Conservation (phyloP, 2,329 filamentous ascomycete species). For the Calonectria hongkongensis region DNA sequence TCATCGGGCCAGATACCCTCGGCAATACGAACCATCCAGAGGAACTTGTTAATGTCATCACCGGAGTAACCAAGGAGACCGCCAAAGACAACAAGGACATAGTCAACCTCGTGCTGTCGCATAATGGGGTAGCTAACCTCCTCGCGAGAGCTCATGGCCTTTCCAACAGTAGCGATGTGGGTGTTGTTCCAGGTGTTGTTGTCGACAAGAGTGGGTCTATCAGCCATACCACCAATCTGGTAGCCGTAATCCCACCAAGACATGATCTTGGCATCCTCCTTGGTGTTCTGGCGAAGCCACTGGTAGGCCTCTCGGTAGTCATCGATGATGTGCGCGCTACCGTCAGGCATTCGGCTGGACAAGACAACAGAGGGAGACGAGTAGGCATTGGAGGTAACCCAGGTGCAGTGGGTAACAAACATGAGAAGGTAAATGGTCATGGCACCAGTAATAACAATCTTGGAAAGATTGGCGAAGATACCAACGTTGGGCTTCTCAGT, state of each 20-base stretch:
- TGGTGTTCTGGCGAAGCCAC: constrained; percentile 98
- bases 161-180: constrained; percentile 98
- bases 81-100: constrained; percentile 97
- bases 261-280: constrained; percentile 97
- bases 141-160: constrained; percentile 98
- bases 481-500: constrained; percentile 85
- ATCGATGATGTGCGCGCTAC: constrained; percentile 98
- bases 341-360: constrained; percentile 93
- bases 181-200: constrained; percentile 99
- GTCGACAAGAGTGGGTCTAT: constrained; percentile 96
- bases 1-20: constrained; percentile 99
- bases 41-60: constrained; percentile 99
- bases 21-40: constrained; percentile 99
- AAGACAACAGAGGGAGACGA: constrained; percentile 98
- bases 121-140: constrained; percentile 99
- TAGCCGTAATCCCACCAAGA: constrained; percentile 99
- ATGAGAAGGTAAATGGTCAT: constrained; percentile 89
- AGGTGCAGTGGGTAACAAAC: constrained; percentile 98
- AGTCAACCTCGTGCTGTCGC: constrained; percentile 98
- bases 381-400: constrained; percentile 99
- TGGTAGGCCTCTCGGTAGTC: constrained; percentile 99
- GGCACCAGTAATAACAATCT: constrained; percentile 82
- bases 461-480: constrained; percentile 88
- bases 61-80: constrained; percentile 97
- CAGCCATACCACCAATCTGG: constrained; percentile 99